phyloP scores from a whole-genome alignment of 306 rosid genomes.

The Trifolium subterraneum region DNA sequence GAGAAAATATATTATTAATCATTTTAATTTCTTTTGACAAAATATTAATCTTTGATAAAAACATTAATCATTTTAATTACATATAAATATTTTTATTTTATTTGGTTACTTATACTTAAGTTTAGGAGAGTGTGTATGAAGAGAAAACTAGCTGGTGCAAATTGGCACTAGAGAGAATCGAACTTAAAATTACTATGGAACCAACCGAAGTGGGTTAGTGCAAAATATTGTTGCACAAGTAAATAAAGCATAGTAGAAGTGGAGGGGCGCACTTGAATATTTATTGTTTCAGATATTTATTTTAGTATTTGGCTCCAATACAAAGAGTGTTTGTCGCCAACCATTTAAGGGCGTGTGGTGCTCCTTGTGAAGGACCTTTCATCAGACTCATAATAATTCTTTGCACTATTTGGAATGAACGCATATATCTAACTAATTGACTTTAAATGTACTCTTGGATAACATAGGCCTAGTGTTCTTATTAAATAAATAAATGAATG shows the following conservation, averaged over 20 bases:
- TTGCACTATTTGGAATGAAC: slow-evolving; percentile 3
- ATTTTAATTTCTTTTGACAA: too few relatives aligned
- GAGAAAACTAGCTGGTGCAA: neutral
- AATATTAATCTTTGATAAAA: too few relatives aligned
- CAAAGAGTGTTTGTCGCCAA: slow-evolving; percentile 31
- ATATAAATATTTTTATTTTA: too few relatives aligned
- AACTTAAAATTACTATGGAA: too few relatives aligned
- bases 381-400: neutral
- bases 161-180: too few relatives aligned
- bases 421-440: neutral
- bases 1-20: too few relatives aligned
- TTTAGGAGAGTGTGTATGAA: too few relatives aligned
- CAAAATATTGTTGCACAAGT: slow-evolving; percentile 20
- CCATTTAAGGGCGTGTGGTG: slow-evolving; percentile 36
- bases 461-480: neutral
- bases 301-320: neutral
- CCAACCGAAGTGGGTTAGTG: too few relatives aligned
- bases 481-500: neutral
- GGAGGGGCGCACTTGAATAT: slow-evolving; percentile 13
- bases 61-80: too few relatives aligned
- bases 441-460: neutral
- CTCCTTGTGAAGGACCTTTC: slow-evolving; percentile 39
- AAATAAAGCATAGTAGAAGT: neutral
- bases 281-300: neutral
- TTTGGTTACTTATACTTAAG: too few relatives aligned